Base-by-base conservation (phyloP, 2,329 filamentous ascomycete species). In the Gnomoniopsis sp. region DNA sequence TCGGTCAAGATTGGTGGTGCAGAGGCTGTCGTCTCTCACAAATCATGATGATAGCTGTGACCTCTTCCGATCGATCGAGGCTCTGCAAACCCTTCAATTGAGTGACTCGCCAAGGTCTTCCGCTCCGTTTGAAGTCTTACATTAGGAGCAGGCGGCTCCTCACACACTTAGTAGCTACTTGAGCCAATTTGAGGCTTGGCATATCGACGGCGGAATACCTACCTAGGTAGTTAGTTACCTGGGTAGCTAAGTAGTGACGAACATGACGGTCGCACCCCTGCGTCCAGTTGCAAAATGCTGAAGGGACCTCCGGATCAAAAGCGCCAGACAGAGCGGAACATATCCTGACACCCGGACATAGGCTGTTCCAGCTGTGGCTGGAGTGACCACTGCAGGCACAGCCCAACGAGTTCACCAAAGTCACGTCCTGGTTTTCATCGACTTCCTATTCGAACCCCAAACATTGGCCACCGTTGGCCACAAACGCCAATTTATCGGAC, bases 121-220 rank as follows among this genome's bases (percentile, higher is more conserved):
- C 8, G 3, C 58, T 44, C 21, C 47, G 67, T 62, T 11, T 60
- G 61, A 30, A 68, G 57, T 14, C 36, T 54, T 12, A 64, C 65
- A 6, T 60, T 62, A 19, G 58, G 23, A 15, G 62, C 17, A 1
- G 63, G 48, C 30, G 63, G 65, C 1, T 74, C 74, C 77, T 66
- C 14, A 84, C 60, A 1, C 71, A 71, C 8, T 74, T 66, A 59
- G 83, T 75, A 22, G 84, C 85, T 11, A 71, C 70, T 36, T 77
- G 70, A 0, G 83, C 83, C 62, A 87, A 80, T 54, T 84, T 78
- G 0, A 72, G 68, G 6, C 77, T 82, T 50, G 73, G 74, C 57
- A 88, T 79, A 65, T 88, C 85, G n/a, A 88, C 82, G 60, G 88
- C 88, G 65, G 84, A 83, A n/a, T n/a, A n/a, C n/a, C n/a, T n/a